Conservation (phyloP, 2,329 filamentous ascomycete genomes). For the Colletotrichum zoysiae region DNA sequence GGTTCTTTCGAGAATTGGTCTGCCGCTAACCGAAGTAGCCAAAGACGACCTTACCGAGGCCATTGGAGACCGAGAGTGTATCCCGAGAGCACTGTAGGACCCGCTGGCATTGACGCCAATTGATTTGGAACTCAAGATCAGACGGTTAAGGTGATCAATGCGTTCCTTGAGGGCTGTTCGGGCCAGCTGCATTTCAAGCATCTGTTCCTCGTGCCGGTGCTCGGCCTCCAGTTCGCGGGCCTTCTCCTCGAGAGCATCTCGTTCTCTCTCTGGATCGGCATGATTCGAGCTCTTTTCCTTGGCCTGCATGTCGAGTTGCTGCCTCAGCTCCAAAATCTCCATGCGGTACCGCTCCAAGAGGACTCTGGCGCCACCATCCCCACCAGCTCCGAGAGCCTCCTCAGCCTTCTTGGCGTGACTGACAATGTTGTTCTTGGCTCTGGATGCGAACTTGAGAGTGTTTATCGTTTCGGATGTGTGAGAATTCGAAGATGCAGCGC, state of each 20-base stretch:
- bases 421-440: slow-evolving; percentile 97
- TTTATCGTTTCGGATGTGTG: slow-evolving; percentile 93
- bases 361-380: slow-evolving; percentile 88
- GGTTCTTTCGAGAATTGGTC: slow-evolving; percentile 71
- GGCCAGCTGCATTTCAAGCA: slow-evolving; percentile 98
- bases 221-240: slow-evolving; percentile 83
- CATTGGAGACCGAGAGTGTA: slow-evolving; percentile 58
- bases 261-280: slow-evolving; percentile 72
- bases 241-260: slow-evolving; percentile 78
- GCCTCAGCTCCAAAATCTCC: slow-evolving; percentile 87
- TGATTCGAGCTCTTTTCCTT: slow-evolving; percentile 74
- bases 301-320: slow-evolving; percentile 85
- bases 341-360: slow-evolving; percentile 92
- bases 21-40: slow-evolving; percentile 69
- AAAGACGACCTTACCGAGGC: slow-evolving; percentile 77
- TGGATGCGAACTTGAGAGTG: slow-evolving; percentile 94
- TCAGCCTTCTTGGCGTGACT: slow-evolving; percentile 96
- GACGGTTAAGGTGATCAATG: slow-evolving; percentile 94
- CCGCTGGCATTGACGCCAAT: slow-evolving; percentile 89
- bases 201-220: slow-evolving; percentile 93
- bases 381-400: slow-evolving; percentile 83
- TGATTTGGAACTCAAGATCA: slow-evolving; percentile 96
- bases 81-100: slow-evolving; percentile 76
- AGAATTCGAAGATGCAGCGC: slow-evolving; percentile 75
- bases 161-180: slow-evolving; percentile 96